These are phyloP conservation scores for Malus hybrid DNA, from an alignment of 331 rosid species.

Conservation along the genomic window DNA sequence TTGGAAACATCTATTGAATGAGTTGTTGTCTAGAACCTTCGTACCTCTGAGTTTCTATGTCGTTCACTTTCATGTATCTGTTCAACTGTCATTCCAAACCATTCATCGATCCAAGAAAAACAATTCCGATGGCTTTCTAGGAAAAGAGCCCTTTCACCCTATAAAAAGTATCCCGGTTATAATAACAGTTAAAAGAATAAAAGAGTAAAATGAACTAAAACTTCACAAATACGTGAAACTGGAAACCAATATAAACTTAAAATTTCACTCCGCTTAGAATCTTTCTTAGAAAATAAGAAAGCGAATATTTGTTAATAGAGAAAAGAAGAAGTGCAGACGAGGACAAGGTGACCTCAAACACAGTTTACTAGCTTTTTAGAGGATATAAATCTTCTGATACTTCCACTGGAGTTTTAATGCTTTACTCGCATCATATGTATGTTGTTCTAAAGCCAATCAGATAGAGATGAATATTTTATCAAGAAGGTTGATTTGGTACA, in stretches of 20 bases:
- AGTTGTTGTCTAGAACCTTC: not conserved
- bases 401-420: not conserved
- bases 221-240: too few species aligned
- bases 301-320: not conserved
- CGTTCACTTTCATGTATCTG: constrained; percentile 30
- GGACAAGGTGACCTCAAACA: not conserved
- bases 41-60: constrained; percentile 23
- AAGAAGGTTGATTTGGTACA: not conserved
- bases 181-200: not conserved
- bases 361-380: not conserved
- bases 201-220: too few species aligned
- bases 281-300: not conserved
- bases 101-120: constrained; percentile 38
- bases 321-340: not conserved
- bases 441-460: not conserved
- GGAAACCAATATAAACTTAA: not conserved
- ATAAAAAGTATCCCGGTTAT: not conserved
- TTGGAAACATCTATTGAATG: not conserved
- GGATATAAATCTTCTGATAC: not conserved
- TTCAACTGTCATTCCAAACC: constrained; percentile 35
- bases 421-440: not conserved
- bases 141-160: constrained; percentile 44
- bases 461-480: not conserved
- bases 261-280: not conserved
- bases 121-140: constrained; percentile 35